Base-by-base conservation (phyloP, 768 basidiomycete species). In the Rhodotorula diobovata region DNA sequence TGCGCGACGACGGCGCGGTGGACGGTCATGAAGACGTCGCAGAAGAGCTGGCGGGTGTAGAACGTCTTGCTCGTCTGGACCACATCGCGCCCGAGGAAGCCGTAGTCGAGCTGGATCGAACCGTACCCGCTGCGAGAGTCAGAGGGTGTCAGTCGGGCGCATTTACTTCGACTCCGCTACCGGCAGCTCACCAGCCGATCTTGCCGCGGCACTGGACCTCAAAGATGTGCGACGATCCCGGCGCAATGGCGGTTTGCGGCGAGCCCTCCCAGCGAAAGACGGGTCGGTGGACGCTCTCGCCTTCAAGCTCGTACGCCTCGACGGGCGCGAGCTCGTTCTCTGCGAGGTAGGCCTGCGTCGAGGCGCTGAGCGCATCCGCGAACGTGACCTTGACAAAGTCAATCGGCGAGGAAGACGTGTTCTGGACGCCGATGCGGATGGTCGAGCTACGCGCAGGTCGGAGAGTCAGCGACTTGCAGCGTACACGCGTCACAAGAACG, bases 1-100 rank as follows among this genome's bases (percentile, higher is more conserved):
- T 88, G 85, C 76, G 90, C 91, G 79, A 95, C 91, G 39, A 98
- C 86, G 84, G 94, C 94, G 75, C 91, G 90, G 79, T 97, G 96
- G 21, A 98, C 96, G 7, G 94, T 95, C 68, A 96, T 90, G 77
- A 90, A 84, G 72, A 98, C 85, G 10, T 94, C 93, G 78, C 92
- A 92, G 41, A 88, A 86, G 63, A 97, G 80, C 77, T 91, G 92
- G 35, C 96, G 89, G 37, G 91, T 87, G 78, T 93, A 86, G 80
- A 98, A 95, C 53, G 86, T 74, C 77, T 73, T 76, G 80, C 64
- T 46, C 80, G 63, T 15, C 28, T 70, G 71, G 51, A 67, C 64
- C 39, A 68, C 48, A n/a, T 53, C 79, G 51, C 86, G 86, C 64
- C 86, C 83, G 46, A 88, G 82, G 78, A 86, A 83, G 11, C 90